phyloP scores from a whole-genome alignment of 495 filamentous ascomycete species.

The Neurospora sp. region DNA sequence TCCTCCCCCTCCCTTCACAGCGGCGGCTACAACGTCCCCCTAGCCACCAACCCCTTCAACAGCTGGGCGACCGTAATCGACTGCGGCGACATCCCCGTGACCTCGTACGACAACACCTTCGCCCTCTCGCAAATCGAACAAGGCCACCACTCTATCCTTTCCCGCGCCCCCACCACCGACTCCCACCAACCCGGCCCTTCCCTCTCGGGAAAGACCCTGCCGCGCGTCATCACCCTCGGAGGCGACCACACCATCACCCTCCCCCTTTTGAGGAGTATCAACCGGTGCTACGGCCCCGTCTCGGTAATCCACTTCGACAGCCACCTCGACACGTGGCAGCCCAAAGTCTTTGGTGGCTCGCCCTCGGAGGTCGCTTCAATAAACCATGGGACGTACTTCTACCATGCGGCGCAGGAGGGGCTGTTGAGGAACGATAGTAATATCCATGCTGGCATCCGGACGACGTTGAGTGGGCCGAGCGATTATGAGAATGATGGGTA shows the following conservation, averaged over 20 bases:
- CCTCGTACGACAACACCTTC: slow-evolving; percentile 67
- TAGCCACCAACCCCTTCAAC: slow-evolving; percentile 69
- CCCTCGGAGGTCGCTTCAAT: slow-evolving; percentile 53
- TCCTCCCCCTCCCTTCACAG: slow-evolving; percentile 14
- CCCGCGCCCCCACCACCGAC: slow-evolving; percentile 38
- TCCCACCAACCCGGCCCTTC: slow-evolving; percentile 37
- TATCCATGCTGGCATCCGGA: slow-evolving; percentile 72
- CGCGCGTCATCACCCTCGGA: slow-evolving; percentile 63
- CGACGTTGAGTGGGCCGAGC: slow-evolving; percentile 56
- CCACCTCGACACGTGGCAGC: slow-evolving; percentile 68
- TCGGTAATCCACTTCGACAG: slow-evolving; percentile 83
- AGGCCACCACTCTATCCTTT: slow-evolving; percentile 46
- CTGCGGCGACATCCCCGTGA: slow-evolving; percentile 79
- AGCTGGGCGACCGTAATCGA: slow-evolving; percentile 70
- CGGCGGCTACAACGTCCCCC: slow-evolving; percentile 69
- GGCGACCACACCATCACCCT: slow-evolving; percentile 80
- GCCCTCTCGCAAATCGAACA: slow-evolving; percentile 73
- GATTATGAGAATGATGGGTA: slow-evolving; percentile 62
- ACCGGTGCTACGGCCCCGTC: slow-evolving; percentile 67
- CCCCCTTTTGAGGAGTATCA: slow-evolving; percentile 52
- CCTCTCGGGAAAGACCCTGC: slow-evolving; percentile 41
- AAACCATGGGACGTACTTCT: slow-evolving; percentile 84
- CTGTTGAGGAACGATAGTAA: slow-evolving; percentile 58
- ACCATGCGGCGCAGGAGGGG: slow-evolving; percentile 67
- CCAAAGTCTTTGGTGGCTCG: slow-evolving; percentile 51